These are phyloP conservation scores for Clathrospora elynae DNA, from an alignment of 2,329 filamentous ascomycete genomes.

Conservation along the genomic window DNA sequence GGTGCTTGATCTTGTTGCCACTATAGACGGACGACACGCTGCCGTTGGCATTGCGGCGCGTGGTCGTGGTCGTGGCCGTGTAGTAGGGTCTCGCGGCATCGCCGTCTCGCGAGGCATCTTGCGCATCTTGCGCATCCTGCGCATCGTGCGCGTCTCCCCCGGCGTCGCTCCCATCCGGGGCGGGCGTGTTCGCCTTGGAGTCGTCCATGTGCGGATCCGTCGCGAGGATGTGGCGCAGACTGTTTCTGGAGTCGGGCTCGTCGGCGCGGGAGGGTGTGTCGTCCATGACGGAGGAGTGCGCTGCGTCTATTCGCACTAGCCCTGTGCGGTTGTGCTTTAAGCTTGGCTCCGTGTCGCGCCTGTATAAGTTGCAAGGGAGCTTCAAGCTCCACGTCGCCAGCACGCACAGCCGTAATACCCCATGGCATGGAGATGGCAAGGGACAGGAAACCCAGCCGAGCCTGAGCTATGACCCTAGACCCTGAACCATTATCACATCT, in stretches of 20 bases:
- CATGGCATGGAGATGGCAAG: no score
- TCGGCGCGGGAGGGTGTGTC: conserved; percentile 29
- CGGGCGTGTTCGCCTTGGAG: conserved; percentile 38
- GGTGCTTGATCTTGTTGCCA: conserved; percentile 77
- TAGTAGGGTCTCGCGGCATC: conserved; percentile 46
- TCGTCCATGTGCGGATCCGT: conserved; percentile 46
- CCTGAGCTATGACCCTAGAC: no score
- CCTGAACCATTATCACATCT: no score
- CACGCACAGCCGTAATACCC: no score
- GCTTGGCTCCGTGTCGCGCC: no score
- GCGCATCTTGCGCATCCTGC: no score
- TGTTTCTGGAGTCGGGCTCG: conserved; percentile 48
- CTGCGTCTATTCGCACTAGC: no score
- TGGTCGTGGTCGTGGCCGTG: conserved; percentile 57
- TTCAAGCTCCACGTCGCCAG: no score
- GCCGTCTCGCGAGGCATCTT: no score
- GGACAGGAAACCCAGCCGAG: no score
- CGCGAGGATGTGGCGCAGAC: conserved; percentile 48
- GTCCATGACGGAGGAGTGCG: conserved; percentile 8
- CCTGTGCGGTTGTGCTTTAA: no score
- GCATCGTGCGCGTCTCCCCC: conserved; percentile 35
- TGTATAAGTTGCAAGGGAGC: no score
- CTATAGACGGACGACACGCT: conserved; percentile 70
- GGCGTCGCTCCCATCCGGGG: conserved; percentile 41
- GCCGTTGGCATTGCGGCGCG: conserved; percentile 66